Conservation (phyloP, 306 rosid species). For the Trifolium pratense region DNA sequence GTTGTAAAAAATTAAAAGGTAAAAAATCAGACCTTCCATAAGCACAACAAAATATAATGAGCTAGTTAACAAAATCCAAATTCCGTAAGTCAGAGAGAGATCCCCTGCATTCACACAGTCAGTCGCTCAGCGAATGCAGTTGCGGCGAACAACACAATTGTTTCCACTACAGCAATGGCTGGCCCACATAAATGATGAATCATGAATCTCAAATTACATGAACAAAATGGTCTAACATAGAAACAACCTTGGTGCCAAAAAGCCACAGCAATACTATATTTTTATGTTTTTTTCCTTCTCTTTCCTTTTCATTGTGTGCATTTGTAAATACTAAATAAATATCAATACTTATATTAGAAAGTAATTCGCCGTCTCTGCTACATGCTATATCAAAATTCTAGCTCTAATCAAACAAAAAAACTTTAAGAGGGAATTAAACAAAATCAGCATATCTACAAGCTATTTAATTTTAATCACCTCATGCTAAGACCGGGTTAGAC, state of each 20-base stretch:
- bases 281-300: not conserved
- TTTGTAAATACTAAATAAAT: not conserved
- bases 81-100: not conserved
- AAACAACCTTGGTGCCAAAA: slow-evolving; percentile 13
- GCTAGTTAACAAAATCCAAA: no score
- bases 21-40: not conserved
- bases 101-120: not conserved
- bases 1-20: not conserved
- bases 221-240: slow-evolving; percentile 16
- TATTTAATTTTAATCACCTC: slow-evolving; percentile 3
- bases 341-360: not conserved
- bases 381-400: slow-evolving; percentile 11
- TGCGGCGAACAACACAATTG: not conserved
- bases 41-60: not conserved
- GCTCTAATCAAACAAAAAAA: slow-evolving; percentile 6
- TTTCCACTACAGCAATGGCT: slow-evolving; percentile 1
- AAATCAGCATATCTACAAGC: slow-evolving; percentile 31
- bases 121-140: not conserved
- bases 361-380: not conserved
- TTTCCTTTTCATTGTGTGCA: not conserved
- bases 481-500: not conserved
- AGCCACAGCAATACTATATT: slow-evolving; percentile 19
- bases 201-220: slow-evolving; percentile 7
- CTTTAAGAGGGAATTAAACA: slow-evolving; percentile 2
- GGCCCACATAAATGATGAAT: not conserved